Percentiles rank a stretch among this genome's conserved stretches.
Conservation (phyloP, 306 rosid genomes). For the Acacia crassicarpa region DNA sequence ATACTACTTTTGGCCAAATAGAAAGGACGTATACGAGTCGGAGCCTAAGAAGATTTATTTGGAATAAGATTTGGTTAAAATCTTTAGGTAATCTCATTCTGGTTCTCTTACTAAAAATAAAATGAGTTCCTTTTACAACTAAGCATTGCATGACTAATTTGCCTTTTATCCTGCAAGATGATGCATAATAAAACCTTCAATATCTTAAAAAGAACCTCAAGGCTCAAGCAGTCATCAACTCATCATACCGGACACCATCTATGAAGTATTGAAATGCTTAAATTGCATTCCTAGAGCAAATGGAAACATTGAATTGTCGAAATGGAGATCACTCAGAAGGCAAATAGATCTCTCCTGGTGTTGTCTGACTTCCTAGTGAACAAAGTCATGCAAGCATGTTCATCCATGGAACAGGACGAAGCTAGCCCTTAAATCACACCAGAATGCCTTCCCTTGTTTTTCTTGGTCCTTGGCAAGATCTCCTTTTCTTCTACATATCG, state of each 20-base stretch:
- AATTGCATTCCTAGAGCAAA: neutral
- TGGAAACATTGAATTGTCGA: neutral
- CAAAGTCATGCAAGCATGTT: neutral
- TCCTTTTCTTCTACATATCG: neutral
- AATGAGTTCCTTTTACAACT: neutral
- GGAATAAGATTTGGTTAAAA: neutral
- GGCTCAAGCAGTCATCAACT: neutral
- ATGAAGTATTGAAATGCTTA: neutral
- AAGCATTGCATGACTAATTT: neutral
- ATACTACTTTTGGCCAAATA: neutral
- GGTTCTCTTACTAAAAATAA: neutral
- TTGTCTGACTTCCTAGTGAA: neutral
- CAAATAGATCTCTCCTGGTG: neutral
- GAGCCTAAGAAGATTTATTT: neutral
- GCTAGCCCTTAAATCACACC: neutral
- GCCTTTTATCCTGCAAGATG: neutral
- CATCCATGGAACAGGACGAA: neutral
- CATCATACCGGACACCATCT: neutral
- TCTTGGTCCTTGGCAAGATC: neutral
- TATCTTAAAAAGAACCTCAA: neutral
- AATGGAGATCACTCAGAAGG: neutral
- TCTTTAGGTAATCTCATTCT: neutral
- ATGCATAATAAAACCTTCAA: neutral
- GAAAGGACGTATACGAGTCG: neutral
- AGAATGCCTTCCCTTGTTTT: neutral